Evolutionary conservation across 306 rosid species (phyloP).

Genomic region (Pueraria montana): DNA sequence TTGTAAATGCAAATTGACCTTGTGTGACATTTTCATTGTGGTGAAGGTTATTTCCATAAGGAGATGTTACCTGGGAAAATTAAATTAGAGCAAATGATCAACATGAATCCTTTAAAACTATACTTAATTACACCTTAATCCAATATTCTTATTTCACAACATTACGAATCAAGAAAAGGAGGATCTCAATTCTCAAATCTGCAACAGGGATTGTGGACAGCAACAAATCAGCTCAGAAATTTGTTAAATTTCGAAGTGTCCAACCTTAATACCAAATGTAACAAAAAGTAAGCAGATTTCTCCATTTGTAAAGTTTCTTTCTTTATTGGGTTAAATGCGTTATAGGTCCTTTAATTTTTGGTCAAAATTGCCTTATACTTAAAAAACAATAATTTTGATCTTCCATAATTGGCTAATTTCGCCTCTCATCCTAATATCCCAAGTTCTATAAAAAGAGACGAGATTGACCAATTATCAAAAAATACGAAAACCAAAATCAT

Average conservation of each 20-base stretch:
- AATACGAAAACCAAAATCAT: no score
- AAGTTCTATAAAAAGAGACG: no score
- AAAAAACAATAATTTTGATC: no score
- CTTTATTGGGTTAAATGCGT: no score
- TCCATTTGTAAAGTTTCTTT: background rate
- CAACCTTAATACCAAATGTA: background rate
- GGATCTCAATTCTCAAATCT: background rate
- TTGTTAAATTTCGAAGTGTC: background rate
- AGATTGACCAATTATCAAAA: no score
- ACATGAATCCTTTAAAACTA: slow-evolving; percentile 2
- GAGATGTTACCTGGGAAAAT: slow-evolving; percentile 59
- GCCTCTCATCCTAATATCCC: no score
- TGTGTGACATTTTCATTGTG: slow-evolving; percentile 60
- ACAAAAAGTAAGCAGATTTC: background rate
- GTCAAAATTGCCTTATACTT: no score
- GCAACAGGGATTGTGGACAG: background rate
- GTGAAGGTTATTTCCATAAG: slow-evolving; percentile 60
- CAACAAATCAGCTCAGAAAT: background rate
- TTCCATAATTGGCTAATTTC: no score
- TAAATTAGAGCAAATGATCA: background rate
- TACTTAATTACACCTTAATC: background rate
- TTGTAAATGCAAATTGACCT: slow-evolving; percentile 66
- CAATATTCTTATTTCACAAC: slow-evolving; percentile 10
- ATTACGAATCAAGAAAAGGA: background rate
- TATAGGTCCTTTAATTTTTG: no score